Percentiles rank a stretch among this genome's conserved stretches.
These are phyloP conservation scores for Excoecaria agallocha DNA, from an alignment of 345 rosid genomes.

Conservation along the genomic window DNA sequence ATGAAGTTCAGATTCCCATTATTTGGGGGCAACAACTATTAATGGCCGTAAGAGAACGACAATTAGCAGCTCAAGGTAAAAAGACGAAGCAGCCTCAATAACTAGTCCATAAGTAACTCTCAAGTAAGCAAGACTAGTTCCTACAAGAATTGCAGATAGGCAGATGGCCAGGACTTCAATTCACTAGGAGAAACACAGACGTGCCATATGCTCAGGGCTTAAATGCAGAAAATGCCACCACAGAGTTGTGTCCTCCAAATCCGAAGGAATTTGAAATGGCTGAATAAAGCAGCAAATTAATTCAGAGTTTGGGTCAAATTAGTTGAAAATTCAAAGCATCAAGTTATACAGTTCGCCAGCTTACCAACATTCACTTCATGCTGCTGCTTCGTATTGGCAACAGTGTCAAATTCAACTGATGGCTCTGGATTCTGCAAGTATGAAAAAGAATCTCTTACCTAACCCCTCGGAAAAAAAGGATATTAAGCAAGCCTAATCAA, in stretches of 20 bases:
- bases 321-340: slow-evolving; percentile 1
- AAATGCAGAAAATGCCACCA: slow-evolving; percentile 84
- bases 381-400: slow-evolving; percentile 76
- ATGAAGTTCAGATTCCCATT: slow-evolving; percentile 13
- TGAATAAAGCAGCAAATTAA: slow-evolving; percentile 29
- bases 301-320: neutral
- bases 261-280: slow-evolving; percentile 97
- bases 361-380: slow-evolving; percentile 98
- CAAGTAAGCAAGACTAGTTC: neutral
- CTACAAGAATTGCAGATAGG: slow-evolving; percentile 6
- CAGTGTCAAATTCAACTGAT: slow-evolving; percentile 82
- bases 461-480: no score
- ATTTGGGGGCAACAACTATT: slow-evolving; percentile 13
- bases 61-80: slow-evolving; percentile 25
- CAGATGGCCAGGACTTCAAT: no score
- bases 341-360: slow-evolving; percentile 23
- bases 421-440: slow-evolving; percentile 79
- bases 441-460: neutral
- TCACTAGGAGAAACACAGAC: neutral
- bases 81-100: slow-evolving; percentile 17
- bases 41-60: slow-evolving; percentile 8
- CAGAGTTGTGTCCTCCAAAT: slow-evolving; percentile 99
- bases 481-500: neutral
- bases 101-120: slow-evolving; percentile 4
- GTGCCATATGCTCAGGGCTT: slow-evolving; percentile 51